Evolutionary conservation across 2,329 filamentous ascomycete species (phyloP).

Genomic region (Zarea fungicola): DNA sequence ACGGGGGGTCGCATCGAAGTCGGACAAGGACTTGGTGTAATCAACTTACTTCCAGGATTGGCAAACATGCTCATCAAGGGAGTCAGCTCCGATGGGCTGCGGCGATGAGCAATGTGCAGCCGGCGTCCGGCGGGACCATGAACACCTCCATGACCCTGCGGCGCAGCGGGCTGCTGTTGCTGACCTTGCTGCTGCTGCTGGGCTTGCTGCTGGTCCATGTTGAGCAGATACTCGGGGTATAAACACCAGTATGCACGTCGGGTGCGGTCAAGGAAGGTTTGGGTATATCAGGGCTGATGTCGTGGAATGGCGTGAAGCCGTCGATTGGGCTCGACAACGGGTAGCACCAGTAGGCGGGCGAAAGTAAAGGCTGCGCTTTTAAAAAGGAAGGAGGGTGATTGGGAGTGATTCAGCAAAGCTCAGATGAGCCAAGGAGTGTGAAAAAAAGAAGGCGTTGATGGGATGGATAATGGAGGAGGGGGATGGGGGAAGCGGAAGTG

Average conservation of each 20-base stretch:
- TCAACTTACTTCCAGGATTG: constrained; percentile 57
- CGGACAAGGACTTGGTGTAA: background rate
- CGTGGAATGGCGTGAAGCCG: constrained; percentile 9
- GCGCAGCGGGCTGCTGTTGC: constrained; percentile 30
- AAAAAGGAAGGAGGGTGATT: constrained; percentile 32
- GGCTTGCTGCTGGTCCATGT: constrained; percentile 50
- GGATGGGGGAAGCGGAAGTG: background rate
- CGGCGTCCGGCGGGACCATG: constrained; percentile 78
- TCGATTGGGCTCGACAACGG: background rate
- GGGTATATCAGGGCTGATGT: constrained; percentile 14
- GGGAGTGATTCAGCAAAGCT: constrained; percentile 23
- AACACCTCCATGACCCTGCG: constrained; percentile 51
- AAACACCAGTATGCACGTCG: constrained; percentile 44
- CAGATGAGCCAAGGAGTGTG: constrained; percentile 34
- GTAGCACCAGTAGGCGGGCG: constrained; percentile 1
- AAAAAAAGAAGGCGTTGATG: constrained; percentile 29
- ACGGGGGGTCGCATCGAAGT: no score
- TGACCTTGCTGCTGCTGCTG: constrained; percentile 56
- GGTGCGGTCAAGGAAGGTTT: constrained; percentile 26
- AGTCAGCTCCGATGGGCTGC: constrained; percentile 94
- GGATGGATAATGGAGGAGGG: constrained; percentile 5
- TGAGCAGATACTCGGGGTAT: constrained; percentile 35
- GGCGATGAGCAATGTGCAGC: constrained; percentile 93
- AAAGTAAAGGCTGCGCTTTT: constrained; percentile 6
- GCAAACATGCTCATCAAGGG: constrained; percentile 92